These are phyloP conservation scores for Aphanomyces cochlioides DNA, from an alignment of 352 stramenopile species.

Conservation along the genomic window DNA sequence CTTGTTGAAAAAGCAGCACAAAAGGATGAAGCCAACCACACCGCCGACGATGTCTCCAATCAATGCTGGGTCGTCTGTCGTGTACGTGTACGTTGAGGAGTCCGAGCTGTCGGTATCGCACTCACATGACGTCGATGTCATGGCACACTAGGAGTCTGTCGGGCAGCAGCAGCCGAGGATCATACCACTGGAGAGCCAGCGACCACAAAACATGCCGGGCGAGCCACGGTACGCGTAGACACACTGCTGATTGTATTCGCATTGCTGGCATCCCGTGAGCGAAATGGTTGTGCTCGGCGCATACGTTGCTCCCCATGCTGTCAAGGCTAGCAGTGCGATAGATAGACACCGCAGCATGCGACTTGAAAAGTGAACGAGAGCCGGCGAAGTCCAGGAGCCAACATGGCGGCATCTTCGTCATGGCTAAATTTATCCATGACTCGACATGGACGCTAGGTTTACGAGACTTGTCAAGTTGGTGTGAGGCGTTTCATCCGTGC, in stretches of 20 bases:
- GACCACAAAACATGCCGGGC: conserved; percentile 8
- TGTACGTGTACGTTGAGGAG: not conserved
- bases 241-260: not conserved
- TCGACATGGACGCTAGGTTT: too few relatives aligned
- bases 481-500: too few relatives aligned
- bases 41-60: not conserved
- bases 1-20: conserved; percentile 11
- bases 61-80: too few relatives aligned
- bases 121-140: not conserved
- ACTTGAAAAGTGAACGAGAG: too few relatives aligned
- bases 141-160: conserved; percentile 4
- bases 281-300: not conserved
- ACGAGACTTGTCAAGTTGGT: too few relatives aligned
- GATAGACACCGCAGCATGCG: too few relatives aligned
- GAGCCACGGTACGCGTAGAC: not conserved
- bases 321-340: not conserved
- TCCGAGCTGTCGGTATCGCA: not conserved
- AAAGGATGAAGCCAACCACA: not conserved
- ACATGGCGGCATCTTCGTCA: too few relatives aligned
- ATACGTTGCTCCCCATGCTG: not conserved
- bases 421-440: too few relatives aligned
- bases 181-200: not conserved
- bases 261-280: conserved; percentile 18
- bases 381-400: too few relatives aligned
- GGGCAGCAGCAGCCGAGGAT: conserved; percentile 13